Evolutionary conservation across 139 green algal species (phyloP).

Genomic region (Picochlorum sp.): DNA sequence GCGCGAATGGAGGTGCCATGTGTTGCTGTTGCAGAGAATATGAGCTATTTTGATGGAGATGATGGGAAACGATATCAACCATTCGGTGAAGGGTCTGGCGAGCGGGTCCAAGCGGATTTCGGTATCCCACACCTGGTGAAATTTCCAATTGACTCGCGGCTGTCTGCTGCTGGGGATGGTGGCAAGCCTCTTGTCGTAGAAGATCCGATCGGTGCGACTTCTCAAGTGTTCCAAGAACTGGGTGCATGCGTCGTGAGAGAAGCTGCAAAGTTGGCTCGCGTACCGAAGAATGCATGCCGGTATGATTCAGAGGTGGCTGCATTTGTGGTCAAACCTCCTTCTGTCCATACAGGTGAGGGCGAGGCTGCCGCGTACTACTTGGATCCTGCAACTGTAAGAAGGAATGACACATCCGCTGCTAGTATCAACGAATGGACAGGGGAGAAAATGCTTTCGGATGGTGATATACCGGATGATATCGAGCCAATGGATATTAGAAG

Average conservation of each 20-base stretch:
- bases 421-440: conserved; percentile 87
- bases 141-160: conserved; percentile 85
- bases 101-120: conserved; percentile 79
- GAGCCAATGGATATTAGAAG: conserved; percentile 53
- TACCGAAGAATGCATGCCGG: conserved; percentile 26
- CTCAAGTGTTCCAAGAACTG: conserved; percentile 70
- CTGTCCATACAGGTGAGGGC: conserved; percentile 10
- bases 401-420: conserved; percentile 76
- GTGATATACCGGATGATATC: conserved; percentile 62
- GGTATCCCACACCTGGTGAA: conserved; percentile 84
- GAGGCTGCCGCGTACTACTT: conserved; percentile 61
- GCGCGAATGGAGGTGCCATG: conserved; percentile 86
- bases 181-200: conserved; percentile 80
- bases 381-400: conserved; percentile 60
- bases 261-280: conserved; percentile 39
- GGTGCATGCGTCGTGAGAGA: conserved; percentile 88
- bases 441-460: conserved; percentile 39
- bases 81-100: conserved; percentile 76
- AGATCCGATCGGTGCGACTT: conserved; percentile 57
- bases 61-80: conserved; percentile 75
- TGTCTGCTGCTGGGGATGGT: conserved; percentile 83
- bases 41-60: conserved; percentile 90
- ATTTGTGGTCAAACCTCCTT: conserved; percentile 40
- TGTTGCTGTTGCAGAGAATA: conserved; percentile 98
- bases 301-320: conserved; percentile 50